phyloP scores from a whole-genome alignment of 1,139 yeast genomes.

The Nakaseomyces nivariensis region DNA sequence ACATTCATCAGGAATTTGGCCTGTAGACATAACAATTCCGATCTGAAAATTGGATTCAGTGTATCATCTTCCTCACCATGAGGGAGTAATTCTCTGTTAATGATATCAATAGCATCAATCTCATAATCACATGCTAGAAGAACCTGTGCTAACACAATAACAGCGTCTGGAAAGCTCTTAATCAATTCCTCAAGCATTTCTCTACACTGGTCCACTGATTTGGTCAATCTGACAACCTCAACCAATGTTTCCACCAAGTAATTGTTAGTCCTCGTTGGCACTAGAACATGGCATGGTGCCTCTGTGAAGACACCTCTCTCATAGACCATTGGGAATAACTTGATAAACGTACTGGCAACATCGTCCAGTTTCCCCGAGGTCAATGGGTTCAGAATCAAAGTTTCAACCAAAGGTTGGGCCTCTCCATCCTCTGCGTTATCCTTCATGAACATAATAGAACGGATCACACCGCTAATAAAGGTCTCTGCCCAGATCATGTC shows the following conservation, averaged over 20 bases:
- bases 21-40: slow-evolving; percentile 40
- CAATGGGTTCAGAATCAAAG: slow-evolving; percentile 60
- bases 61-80: slow-evolving; percentile 35
- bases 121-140: slow-evolving; percentile 64
- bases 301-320: slow-evolving; percentile 56
- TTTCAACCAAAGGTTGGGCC: slow-evolving; percentile 49
- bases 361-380: slow-evolving; percentile 37
- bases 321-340: slow-evolving; percentile 54
- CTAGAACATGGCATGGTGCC: slow-evolving; percentile 41
- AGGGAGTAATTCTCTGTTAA: slow-evolving; percentile 47
- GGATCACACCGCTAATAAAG: slow-evolving; percentile 63
- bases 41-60: slow-evolving; percentile 26
- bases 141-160: slow-evolving; percentile 46
- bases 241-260: slow-evolving; percentile 76
- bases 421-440: slow-evolving; percentile 62
- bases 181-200: slow-evolving; percentile 38
- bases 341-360: slow-evolving; percentile 31
- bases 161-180: slow-evolving; percentile 35
- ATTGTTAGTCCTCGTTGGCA: slow-evolving; percentile 65
- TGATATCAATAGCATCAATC: slow-evolving; percentile 59
- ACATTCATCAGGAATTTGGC: slow-evolving; percentile 55
- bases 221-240: slow-evolving; percentile 60
- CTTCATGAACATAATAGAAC: slow-evolving; percentile 65
- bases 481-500: slow-evolving; percentile 70
- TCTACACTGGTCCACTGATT: slow-evolving; percentile 54